Conservation (phyloP, 2,329 filamentous ascomycete species). For the Exophiala bonariae region DNA sequence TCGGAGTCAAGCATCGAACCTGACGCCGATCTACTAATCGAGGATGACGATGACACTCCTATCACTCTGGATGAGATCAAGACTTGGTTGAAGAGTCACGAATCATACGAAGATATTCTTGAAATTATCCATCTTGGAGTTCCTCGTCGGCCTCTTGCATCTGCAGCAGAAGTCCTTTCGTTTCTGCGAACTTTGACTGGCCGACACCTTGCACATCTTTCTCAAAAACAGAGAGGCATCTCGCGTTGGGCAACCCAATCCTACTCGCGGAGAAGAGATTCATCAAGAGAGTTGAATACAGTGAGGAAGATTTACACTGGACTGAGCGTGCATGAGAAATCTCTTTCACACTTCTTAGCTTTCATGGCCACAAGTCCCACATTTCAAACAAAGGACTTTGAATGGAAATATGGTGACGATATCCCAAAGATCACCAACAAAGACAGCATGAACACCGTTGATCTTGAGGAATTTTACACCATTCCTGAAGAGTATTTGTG, state of each 20-base stretch:
- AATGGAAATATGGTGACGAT: conserved; percentile 29
- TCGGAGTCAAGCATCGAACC: background rate
- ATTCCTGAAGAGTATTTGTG: conserved; percentile 29
- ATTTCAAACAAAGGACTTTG: conserved; percentile 21
- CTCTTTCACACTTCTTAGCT: conserved; percentile 30
- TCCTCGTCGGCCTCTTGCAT: too few relatives aligned
- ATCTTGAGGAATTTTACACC: conserved; percentile 12
- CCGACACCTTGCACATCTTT: background rate
- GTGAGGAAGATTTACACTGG: conserved; percentile 10
- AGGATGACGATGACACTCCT: conserved; percentile 7
- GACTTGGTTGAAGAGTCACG: conserved; percentile 7
- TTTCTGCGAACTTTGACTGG: too few relatives aligned
- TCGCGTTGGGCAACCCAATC: conserved; percentile 1
- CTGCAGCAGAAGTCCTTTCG: too few relatives aligned
- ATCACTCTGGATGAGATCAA: conserved; percentile 7
- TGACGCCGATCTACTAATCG: too few relatives aligned
- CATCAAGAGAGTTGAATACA: background rate
- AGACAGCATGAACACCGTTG: background rate
- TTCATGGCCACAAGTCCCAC: conserved; percentile 26
- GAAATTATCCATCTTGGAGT: conserved; percentile 5
- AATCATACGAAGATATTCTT: conserved; percentile 12
- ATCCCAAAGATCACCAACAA: conserved; percentile 14
- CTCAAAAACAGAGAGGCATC: background rate
- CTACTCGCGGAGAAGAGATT: conserved; percentile 1
- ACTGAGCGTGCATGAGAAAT: conserved; percentile 26